phyloP scores from a whole-genome alignment of 495 filamentous ascomycete species.

The Lasiosphaeria ovina region DNA sequence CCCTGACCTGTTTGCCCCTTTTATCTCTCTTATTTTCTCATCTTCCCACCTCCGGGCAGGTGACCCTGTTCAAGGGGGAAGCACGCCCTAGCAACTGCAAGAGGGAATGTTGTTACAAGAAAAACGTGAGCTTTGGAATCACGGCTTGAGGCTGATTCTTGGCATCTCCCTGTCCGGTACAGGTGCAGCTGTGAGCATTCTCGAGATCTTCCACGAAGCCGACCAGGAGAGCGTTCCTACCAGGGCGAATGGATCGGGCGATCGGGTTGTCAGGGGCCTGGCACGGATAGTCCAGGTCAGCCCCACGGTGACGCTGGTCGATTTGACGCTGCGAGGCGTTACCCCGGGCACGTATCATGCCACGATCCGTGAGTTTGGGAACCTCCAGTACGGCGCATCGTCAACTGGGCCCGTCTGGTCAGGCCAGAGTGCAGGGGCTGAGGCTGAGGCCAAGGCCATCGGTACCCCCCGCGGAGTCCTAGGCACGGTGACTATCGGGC shows the following conservation, averaged over 20 bases:
- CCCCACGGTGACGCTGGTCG: conserved; percentile 73
- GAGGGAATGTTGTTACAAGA: background rate
- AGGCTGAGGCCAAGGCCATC: conserved; percentile 17
- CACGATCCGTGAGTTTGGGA: conserved; percentile 80
- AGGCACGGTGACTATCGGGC: conserved; percentile 69
- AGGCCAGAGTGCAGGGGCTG: conserved; percentile 11
- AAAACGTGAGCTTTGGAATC: background rate
- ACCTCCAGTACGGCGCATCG: conserved; percentile 77
- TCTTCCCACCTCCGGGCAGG: background rate
- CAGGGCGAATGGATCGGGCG: conserved; percentile 28
- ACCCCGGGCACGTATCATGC: conserved; percentile 76
- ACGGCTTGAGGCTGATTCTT: conserved; percentile 12
- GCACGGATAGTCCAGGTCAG: conserved; percentile 80
- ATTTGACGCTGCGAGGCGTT: conserved; percentile 85
- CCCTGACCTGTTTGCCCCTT: background rate
- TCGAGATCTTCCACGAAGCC: conserved; percentile 74
- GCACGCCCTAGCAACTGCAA: background rate
- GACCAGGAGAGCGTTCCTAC: conserved; percentile 25
- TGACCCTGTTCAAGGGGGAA: background rate
- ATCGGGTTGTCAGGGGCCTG: conserved; percentile 63
- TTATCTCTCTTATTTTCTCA: background rate
- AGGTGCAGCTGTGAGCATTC: conserved; percentile 94
- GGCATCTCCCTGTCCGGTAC: background rate
- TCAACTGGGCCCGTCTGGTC: conserved; percentile 85
- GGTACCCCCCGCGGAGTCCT: conserved; percentile 60